phyloP scores from a whole-genome alignment of 2,329 filamentous ascomycete species.

The Pleoardoris graminearum region DNA sequence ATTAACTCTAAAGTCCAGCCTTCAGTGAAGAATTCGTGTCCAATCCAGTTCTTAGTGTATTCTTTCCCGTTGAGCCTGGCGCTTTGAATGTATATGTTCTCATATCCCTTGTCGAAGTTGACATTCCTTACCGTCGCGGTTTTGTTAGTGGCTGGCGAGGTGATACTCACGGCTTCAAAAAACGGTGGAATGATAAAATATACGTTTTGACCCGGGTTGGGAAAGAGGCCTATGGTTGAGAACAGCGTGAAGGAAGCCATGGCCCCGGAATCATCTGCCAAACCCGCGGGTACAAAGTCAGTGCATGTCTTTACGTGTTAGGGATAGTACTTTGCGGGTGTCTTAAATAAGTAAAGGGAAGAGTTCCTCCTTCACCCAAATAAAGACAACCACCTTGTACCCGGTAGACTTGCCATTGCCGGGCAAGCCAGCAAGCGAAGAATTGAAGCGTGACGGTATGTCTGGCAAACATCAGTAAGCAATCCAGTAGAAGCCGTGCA shows the following conservation, averaged over 20 bases:
- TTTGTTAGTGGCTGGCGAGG: conserved; percentile 46
- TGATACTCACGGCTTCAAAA: conserved; percentile 48
- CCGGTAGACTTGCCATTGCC: no score
- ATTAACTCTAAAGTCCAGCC: conserved; percentile 50
- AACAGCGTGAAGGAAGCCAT: conserved; percentile 53
- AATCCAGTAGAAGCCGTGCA: neutral
- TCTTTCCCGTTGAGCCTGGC: conserved; percentile 48
- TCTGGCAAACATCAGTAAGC: conserved; percentile 23
- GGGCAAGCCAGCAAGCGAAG: conserved; percentile 46
- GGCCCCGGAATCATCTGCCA: conserved; percentile 51
- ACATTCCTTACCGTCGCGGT: conserved; percentile 47
- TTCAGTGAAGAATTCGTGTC: conserved; percentile 51
- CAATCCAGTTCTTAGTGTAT: conserved; percentile 52
- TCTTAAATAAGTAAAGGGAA: no score
- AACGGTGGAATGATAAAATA: conserved; percentile 54
- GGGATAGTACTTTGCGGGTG: no score
- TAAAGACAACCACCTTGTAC: no score
- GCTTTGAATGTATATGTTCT: conserved; percentile 51
- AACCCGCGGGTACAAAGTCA: no score
- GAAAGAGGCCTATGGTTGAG: conserved; percentile 51
- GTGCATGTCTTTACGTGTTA: no score
- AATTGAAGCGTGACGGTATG: conserved; percentile 51
- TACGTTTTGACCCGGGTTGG: conserved; percentile 53
- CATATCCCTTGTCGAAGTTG: conserved; percentile 48
- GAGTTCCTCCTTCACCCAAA: no score